phyloP scores from a whole-genome alignment of 371 early-diverging fungal genomes.

The Mucor racemosus region DNA sequence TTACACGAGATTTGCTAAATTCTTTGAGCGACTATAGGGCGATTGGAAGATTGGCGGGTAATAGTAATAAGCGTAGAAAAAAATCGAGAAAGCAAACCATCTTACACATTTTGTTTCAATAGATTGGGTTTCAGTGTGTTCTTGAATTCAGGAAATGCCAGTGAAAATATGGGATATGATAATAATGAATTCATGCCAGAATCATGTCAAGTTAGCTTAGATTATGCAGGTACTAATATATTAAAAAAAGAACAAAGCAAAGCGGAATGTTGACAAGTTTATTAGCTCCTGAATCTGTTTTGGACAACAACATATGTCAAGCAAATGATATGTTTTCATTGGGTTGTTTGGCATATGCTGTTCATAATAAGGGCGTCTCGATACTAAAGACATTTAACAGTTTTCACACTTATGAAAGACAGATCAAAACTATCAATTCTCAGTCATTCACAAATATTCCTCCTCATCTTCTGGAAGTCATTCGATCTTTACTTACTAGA shows the following conservation, averaged over 20 bases:
- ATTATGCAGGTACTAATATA: slow-evolving; percentile 65
- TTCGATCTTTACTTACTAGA: slow-evolving; percentile 58
- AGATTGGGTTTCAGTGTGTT: slow-evolving; percentile 74
- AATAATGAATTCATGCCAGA: slow-evolving; percentile 69
- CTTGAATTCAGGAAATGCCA: slow-evolving; percentile 48
- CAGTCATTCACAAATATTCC: slow-evolving; percentile 58
- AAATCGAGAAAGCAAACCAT: neutral
- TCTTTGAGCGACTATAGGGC: slow-evolving; percentile 53
- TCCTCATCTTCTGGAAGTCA: slow-evolving; percentile 55
- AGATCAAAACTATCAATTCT: slow-evolving; percentile 54
- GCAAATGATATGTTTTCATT: slow-evolving; percentile 84
- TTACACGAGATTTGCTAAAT: slow-evolving; percentile 3
- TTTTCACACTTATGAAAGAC: slow-evolving; percentile 67
- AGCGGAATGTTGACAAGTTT: neutral
- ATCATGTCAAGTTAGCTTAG: slow-evolving; percentile 71
- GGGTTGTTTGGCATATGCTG: slow-evolving; percentile 80
- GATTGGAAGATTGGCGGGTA: slow-evolving; percentile 93
- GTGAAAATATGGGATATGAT: slow-evolving; percentile 39
- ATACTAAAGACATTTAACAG: slow-evolving; percentile 71
- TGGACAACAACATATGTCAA: slow-evolving; percentile 58
- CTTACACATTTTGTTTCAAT: neutral
- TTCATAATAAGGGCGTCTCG: slow-evolving; percentile 74
- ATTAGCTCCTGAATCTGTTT: slow-evolving; percentile 77
- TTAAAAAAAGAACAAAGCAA: neutral
- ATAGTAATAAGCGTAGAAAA: neutral